A percentile compares a stretch with the other conserved stretches of the same genome.
phyloP scores from a whole-genome alignment of 805 yeast species.

The Kluyveromyces nonfermentans region DNA sequence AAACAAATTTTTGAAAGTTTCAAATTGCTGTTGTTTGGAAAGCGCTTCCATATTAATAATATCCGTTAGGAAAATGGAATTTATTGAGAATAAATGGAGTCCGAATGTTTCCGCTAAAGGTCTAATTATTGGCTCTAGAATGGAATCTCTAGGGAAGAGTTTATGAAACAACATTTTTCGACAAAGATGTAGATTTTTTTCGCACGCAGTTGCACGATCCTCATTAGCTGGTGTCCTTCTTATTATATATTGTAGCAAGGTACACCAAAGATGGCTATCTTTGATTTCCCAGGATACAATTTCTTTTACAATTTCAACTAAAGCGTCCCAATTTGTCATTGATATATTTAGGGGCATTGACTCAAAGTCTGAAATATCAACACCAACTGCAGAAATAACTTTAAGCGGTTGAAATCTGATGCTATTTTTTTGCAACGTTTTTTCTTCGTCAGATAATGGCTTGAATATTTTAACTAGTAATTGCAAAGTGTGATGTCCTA shows the following conservation, averaged over 20 bases:
- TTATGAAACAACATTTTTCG: neutral
- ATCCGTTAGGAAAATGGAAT: neutral
- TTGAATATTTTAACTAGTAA: neutral
- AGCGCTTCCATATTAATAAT: neutral
- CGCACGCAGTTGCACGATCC: neutral
- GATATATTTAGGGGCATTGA: constrained; percentile 8
- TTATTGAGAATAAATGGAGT: neutral
- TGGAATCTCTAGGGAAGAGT: neutral
- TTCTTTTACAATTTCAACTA: constrained; percentile 1
- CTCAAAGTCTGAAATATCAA: constrained; percentile 12
- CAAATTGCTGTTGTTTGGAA: neutral
- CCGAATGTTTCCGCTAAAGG: neutral
- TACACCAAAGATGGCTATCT: neutral
- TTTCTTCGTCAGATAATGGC: neutral
- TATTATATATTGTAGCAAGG: neutral
- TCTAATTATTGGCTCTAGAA: neutral
- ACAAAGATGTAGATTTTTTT: neutral
- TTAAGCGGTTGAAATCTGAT: constrained; percentile 12
- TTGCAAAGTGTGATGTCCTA: neutral
- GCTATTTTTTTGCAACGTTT: neutral
- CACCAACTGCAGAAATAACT: constrained; percentile 20
- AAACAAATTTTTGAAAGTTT: neutral
- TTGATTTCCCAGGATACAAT: neutral
- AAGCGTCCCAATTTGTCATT: constrained; percentile 7
- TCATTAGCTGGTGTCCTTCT: neutral